Evolutionary conservation across 2,329 filamentous ascomycete species (phyloP).

Genomic region (Microdochium trichocladiopsis): DNA sequence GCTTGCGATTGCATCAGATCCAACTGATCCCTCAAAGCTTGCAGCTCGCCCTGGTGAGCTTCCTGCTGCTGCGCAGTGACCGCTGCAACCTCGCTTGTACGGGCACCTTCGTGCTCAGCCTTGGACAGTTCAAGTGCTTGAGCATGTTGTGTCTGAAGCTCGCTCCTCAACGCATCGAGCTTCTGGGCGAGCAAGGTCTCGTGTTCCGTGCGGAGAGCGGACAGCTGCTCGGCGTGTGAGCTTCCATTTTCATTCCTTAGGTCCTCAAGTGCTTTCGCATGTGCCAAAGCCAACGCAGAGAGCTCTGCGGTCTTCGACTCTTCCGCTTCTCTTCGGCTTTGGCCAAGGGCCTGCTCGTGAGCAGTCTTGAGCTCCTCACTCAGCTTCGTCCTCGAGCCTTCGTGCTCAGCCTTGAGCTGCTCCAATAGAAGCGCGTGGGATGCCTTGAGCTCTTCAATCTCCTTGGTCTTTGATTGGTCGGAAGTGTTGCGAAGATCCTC

Average conservation of each 20-base stretch:
- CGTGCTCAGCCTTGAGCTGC: constrained; percentile 5
- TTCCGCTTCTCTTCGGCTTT: constrained; percentile 8
- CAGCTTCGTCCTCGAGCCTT: constrained; percentile 8
- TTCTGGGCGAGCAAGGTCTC: constrained; percentile 10
- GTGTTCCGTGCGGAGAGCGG: constrained; percentile 9
- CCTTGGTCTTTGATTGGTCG: constrained; percentile 8
- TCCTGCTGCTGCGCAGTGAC: background rate
- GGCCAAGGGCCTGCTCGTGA: constrained; percentile 8
- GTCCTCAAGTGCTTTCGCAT: constrained; percentile 5
- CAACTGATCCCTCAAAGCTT: background rate
- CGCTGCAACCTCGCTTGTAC: background rate
- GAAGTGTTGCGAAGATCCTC: constrained; percentile 3
- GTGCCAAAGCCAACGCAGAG: constrained; percentile 7
- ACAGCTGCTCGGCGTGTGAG: constrained; percentile 7
- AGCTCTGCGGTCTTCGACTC: constrained; percentile 6
- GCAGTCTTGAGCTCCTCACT: constrained; percentile 6
- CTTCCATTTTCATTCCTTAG: background rate
- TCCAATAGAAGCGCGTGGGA: constrained; percentile 4
- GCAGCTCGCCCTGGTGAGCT: background rate
- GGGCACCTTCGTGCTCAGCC: constrained; percentile 5
- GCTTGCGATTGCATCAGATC: background rate
- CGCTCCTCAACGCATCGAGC: constrained; percentile 1
- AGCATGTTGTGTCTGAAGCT: constrained; percentile 10
- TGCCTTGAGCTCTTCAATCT: constrained; percentile 12
- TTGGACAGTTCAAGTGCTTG: constrained; percentile 7